Percentiles rank a stretch among this genome's conserved stretches.
phyloP scores from a whole-genome alignment of 768 basidiomycete genomes.

The Cubamyces sp. region DNA sequence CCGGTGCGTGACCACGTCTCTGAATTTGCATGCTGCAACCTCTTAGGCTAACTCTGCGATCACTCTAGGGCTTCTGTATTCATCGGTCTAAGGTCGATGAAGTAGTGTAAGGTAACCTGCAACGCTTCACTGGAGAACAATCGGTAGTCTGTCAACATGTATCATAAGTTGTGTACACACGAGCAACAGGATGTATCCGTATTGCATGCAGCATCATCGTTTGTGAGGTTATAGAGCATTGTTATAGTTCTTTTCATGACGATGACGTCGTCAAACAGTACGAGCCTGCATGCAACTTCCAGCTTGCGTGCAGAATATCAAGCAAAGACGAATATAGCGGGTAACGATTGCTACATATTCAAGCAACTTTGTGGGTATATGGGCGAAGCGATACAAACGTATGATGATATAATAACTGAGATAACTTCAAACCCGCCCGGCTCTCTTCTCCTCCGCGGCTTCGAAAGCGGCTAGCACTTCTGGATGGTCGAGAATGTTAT shows the following conservation, averaged over 20 bases:
- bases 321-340: too few species aligned
- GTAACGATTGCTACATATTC: too few species aligned
- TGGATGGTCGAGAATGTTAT: conserved; percentile 17
- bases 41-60: not conserved
- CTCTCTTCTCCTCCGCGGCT: not conserved
- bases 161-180: not conserved
- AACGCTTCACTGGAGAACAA: not conserved
- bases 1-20: conserved; percentile 57
- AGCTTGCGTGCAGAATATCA: too few species aligned
- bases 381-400: not conserved
- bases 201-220: not conserved
- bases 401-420: too few species aligned
- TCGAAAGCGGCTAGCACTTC: conserved; percentile 10
- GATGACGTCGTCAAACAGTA: too few species aligned
- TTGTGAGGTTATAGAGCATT: too few species aligned
- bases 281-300: too few species aligned
- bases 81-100: conserved; percentile 59
- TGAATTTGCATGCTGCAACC: not conserved
- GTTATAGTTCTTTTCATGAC: too few species aligned
- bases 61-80: conserved; percentile 55
- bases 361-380: not conserved
- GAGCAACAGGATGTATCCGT: not conserved
- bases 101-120: conserved; percentile 35
- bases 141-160: not conserved
- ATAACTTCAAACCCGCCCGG: not conserved